Evolutionary conservation across 441 rosid species (phyloP).

Genomic region (Gossypium trilobum): DNA sequence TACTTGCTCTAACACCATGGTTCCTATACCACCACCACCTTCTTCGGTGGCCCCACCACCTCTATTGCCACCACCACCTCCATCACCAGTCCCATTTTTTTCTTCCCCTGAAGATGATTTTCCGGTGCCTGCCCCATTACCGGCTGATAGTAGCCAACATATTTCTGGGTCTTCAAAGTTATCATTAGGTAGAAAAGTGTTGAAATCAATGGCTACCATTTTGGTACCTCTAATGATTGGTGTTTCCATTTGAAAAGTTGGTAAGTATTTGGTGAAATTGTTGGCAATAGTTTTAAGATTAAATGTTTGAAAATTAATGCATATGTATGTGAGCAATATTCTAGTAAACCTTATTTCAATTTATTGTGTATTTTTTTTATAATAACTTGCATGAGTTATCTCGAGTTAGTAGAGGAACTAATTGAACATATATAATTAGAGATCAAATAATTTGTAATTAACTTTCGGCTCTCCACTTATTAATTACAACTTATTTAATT

Average conservation of each 20-base stretch:
- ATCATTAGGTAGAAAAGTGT: neutral
- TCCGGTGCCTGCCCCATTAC: conserved; percentile 10
- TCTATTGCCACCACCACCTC: neutral
- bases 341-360: neutral
- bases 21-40: neutral
- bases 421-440: too few species aligned
- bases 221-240: neutral
- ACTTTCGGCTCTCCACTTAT: too few species aligned
- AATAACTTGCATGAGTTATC: too few species aligned
- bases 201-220: conserved; percentile 1
- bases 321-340: neutral
- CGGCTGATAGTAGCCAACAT: neutral
- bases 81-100: neutral
- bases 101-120: neutral
- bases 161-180: conserved; percentile 16
- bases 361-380: too few species aligned
- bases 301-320: neutral
- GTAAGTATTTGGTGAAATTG: neutral
- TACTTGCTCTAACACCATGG: conserved; percentile 24
- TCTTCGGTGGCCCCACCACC: neutral
- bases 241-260: neutral
- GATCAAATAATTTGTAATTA: too few species aligned
- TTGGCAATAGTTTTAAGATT: neutral
- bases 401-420: too few species aligned
- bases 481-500: too few species aligned